Evolutionary conservation across 1,284 basidiomycete species (phyloP).

Genomic region (Leccinum pallidistipes): DNA sequence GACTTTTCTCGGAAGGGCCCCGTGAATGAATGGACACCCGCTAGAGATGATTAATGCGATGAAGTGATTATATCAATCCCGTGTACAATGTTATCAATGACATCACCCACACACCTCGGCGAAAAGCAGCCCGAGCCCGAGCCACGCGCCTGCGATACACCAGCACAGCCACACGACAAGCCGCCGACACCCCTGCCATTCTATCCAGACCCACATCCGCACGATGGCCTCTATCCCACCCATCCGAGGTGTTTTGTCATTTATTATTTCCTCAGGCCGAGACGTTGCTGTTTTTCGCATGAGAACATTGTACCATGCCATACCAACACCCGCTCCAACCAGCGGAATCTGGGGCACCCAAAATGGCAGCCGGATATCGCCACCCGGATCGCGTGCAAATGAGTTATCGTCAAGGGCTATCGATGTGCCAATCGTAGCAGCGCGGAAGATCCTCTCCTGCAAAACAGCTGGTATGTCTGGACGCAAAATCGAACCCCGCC

Average conservation of each 20-base stretch:
- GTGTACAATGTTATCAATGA: not conserved
- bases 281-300: conserved; percentile 50
- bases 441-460: conserved; percentile 15
- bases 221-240: conserved; percentile 39
- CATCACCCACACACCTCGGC: not conserved
- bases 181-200: conserved; percentile 8
- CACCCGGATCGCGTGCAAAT: conserved; percentile 43
- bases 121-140: not conserved
- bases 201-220: conserved; percentile 48
- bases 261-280: conserved; percentile 1
- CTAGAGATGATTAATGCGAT: not conserved
- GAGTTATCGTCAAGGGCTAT: conserved; percentile 27
- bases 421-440: conserved; percentile 8
- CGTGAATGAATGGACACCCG: not conserved
- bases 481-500: conserved; percentile 62
- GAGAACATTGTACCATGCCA: conserved; percentile 61
- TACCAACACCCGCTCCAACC: conserved; percentile 52
- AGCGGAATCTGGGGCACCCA: conserved; percentile 47
- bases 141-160: not conserved
- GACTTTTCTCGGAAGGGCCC: conserved; percentile 8
- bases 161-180: conserved; percentile 6
- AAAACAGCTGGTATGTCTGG: conserved; percentile 60
- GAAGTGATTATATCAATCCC: not conserved
- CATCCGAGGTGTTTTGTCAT: conserved; percentile 18
- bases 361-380: conserved; percentile 24